A percentile compares a stretch with the other conserved stretches of the same genome.
phyloP scores from a whole-genome alignment of 2,329 filamentous ascomycete genomes.

The Calcarisporium arbuscula region DNA sequence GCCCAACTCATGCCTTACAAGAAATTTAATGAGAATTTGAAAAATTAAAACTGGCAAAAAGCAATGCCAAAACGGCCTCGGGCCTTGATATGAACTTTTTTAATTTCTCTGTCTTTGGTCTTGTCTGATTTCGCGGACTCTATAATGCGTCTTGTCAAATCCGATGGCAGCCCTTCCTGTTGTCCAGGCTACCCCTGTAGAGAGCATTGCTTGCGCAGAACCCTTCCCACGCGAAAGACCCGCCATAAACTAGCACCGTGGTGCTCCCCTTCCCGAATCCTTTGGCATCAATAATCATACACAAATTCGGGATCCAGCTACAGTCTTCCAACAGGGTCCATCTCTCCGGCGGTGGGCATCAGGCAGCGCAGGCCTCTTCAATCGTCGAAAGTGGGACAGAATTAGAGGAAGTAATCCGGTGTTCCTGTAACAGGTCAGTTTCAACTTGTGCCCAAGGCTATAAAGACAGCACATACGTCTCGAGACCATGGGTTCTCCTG shows the following conservation, averaged over 20 bases:
- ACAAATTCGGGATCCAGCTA: slow-evolving; percentile 17
- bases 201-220: too few relatives aligned
- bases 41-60: too few relatives aligned
- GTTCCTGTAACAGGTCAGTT: slow-evolving; percentile 49
- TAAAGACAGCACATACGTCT: slow-evolving; percentile 52
- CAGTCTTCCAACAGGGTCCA: slow-evolving; percentile 14
- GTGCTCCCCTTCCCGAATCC: too few relatives aligned
- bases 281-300: slow-evolving; percentile 22
- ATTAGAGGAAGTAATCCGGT: slow-evolving; percentile 96
- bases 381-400: slow-evolving; percentile 12
- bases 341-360: slow-evolving; percentile 11
- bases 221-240: slow-evolving; percentile 12
- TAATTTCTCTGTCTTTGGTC: slow-evolving; percentile 17
- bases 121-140: slow-evolving; percentile 16
- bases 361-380: slow-evolving; percentile 17
- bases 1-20: too few relatives aligned
- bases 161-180: too few relatives aligned
- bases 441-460: not conserved
- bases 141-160: slow-evolving; percentile 12
- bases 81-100: too few relatives aligned
- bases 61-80: too few relatives aligned
- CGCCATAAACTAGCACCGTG: slow-evolving; percentile 14
- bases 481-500: slow-evolving; percentile 98
- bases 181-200: too few relatives aligned
- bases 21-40: too few relatives aligned